phyloP scores from a whole-genome alignment of 164 flowering plant species.

The Piper betle region DNA sequence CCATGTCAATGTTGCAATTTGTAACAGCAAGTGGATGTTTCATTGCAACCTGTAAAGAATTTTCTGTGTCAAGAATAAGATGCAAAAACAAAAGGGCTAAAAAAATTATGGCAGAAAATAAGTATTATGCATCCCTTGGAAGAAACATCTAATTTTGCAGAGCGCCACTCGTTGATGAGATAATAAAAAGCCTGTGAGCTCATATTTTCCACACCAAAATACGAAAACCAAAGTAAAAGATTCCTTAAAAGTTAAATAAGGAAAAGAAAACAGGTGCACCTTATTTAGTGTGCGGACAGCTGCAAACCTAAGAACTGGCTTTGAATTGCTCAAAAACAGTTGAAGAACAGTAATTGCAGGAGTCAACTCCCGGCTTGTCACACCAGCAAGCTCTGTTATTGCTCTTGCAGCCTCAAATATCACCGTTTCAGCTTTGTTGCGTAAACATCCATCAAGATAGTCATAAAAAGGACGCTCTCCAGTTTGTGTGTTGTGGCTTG shows the following conservation, averaged over 20 bases:
- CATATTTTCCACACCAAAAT: neutral
- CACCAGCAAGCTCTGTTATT: conserved; percentile 81
- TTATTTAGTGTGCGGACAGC: conserved; percentile 94
- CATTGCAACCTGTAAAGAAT: conserved; percentile 79
- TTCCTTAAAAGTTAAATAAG: neutral
- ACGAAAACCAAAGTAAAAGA: too few species aligned
- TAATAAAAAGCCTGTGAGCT: neutral
- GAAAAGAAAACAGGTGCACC: conserved; percentile 23
- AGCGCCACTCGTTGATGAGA: neutral
- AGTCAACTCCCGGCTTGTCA: conserved; percentile 74
- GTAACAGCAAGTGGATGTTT: conserved; percentile 95
- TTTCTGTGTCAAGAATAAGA: neutral
- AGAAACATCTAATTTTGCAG: too few species aligned
- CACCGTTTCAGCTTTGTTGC: conserved; percentile 99
- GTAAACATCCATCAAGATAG: conserved; percentile 83
- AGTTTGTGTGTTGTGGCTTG: conserved; percentile 47
- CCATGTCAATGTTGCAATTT: conserved; percentile 98
- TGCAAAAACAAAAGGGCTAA: neutral
- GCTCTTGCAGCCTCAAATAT: conserved; percentile 97
- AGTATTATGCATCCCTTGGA: neutral
- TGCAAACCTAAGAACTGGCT: conserved; percentile 94
- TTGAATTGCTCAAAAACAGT: conserved; percentile 85
- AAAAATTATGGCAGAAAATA: neutral
- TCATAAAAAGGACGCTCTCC: conserved; percentile 96
- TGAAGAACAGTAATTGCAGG: conserved; percentile 98